phyloP scores from a whole-genome alignment of 2,329 filamentous ascomycete genomes.

The Lizonia empirigonia region DNA sequence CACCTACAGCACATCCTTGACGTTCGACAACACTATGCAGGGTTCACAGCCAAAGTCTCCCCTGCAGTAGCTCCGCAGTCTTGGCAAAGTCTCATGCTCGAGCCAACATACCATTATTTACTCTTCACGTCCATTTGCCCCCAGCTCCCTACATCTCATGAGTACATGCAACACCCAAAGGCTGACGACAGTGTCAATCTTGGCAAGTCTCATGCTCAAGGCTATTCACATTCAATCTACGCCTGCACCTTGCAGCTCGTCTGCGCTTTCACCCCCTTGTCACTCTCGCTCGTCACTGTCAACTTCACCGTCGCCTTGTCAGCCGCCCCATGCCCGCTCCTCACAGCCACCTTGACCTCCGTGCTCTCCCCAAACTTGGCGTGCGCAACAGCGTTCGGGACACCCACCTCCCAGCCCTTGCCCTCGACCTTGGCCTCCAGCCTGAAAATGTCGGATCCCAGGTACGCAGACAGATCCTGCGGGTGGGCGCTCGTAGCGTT shows the following conservation, averaged over 20 bases:
- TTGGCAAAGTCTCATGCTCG: too few species aligned
- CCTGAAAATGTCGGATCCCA: conserved; percentile 56
- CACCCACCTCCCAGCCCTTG: conserved; percentile 54
- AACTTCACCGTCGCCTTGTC: conserved; percentile 51
- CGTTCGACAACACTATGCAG: too few species aligned
- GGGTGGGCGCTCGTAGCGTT: conserved; percentile 31
- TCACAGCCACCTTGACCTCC: conserved; percentile 52
- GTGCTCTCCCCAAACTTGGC: conserved; percentile 51
- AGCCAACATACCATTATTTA: too few species aligned
- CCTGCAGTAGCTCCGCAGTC: too few species aligned
- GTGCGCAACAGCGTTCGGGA: conserved; percentile 49
- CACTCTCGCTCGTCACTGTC: conserved; percentile 55
- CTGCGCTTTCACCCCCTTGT: conserved; percentile 27
- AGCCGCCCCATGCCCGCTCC: conserved; percentile 31
- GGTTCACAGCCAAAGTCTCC: too few species aligned
- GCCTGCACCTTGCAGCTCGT: conserved; percentile 19
- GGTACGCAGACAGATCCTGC: conserved; percentile 49
- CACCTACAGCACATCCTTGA: too few species aligned
- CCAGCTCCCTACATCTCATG: too few species aligned
- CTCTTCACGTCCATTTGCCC: too few species aligned
- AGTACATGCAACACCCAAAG: too few species aligned
- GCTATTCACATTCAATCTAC: too few species aligned
- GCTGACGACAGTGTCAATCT: too few species aligned
- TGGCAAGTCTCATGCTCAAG: too few species aligned
- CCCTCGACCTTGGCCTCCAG: conserved; percentile 53